Conservation (phyloP, 495 filamentous ascomycete species). For the Clohesyomyces aquaticus region DNA sequence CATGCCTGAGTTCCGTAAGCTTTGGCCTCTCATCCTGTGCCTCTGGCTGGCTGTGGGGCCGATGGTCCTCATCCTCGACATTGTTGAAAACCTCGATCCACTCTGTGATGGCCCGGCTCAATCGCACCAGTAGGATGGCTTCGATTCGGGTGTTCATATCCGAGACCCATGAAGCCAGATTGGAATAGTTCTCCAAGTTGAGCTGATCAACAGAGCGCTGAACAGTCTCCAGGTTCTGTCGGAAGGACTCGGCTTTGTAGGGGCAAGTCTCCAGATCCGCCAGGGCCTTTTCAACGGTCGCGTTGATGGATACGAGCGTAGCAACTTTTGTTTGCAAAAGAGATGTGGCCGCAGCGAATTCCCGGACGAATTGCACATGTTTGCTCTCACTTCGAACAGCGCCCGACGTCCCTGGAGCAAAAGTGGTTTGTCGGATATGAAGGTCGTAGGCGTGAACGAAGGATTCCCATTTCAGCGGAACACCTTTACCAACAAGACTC, state of each 20-base stretch:
- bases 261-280: slow-evolving; percentile 82
- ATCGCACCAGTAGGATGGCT: slow-evolving; percentile 69
- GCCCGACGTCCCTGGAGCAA: slow-evolving; percentile 27
- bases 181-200: slow-evolving; percentile 92
- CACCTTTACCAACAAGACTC: slow-evolving; percentile 75
- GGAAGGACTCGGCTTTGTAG: slow-evolving; percentile 76
- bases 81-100: slow-evolving; percentile 82
- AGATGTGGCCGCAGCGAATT: slow-evolving; percentile 83
- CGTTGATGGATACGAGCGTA: slow-evolving; percentile 74
- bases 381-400: slow-evolving; percentile 74
- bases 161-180: slow-evolving; percentile 84
- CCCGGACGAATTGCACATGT: slow-evolving; percentile 93
- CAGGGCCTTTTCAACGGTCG: slow-evolving; percentile 80
- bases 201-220: slow-evolving; percentile 92
- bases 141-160: slow-evolving; percentile 84
- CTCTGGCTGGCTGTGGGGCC: slow-evolving; percentile 52
- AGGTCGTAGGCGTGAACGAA: slow-evolving; percentile 96
- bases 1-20: slow-evolving; percentile 75
- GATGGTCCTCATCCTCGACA: slow-evolving; percentile 48
- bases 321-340: slow-evolving; percentile 83
- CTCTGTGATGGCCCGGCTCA: slow-evolving; percentile 75
- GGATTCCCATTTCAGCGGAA: slow-evolving; percentile 92
- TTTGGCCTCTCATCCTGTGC: slow-evolving; percentile 57
- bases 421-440: slow-evolving; percentile 71
- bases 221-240: slow-evolving; percentile 76